phyloP scores from a whole-genome alignment of 352 stramenopile species.

The Globisporangium sylvaticum region DNA sequence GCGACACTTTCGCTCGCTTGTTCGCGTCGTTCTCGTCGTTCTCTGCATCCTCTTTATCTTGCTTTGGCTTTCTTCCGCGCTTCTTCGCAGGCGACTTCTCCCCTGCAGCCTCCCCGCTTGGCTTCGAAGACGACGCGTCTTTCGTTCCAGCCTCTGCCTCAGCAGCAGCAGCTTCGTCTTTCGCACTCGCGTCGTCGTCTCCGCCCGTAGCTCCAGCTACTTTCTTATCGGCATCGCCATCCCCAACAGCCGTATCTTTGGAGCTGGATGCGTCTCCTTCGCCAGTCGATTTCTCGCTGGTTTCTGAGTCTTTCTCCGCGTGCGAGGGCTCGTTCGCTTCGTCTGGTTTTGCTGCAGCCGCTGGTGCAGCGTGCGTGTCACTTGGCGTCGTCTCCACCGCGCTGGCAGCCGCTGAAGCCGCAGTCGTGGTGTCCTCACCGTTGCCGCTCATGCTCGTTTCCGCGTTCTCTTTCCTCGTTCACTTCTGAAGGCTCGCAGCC shows the following conservation, averaged over 20 bases:
- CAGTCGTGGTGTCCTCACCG: background rate
- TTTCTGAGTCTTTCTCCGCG: background rate
- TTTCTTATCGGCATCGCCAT: background rate
- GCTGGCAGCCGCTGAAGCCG: background rate
- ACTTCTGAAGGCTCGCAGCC: background rate
- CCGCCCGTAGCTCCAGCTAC: background rate
- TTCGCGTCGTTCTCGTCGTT: conserved; percentile 4
- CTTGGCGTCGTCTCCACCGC: background rate
- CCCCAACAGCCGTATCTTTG: conserved; percentile 7
- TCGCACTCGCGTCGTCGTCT: background rate
- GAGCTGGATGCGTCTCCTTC: conserved; percentile 2
- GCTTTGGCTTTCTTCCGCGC: conserved; percentile 21
- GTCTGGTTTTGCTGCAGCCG: background rate
- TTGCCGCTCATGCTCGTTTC: conserved; percentile 10
- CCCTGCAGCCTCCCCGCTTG: conserved; percentile 7
- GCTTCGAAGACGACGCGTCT: background rate
- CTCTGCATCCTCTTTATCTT: conserved; percentile 6
- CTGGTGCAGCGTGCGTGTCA: background rate
- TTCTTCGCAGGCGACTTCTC: conserved; percentile 23
- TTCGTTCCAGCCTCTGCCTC: background rate
- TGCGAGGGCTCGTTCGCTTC: conserved; percentile 1
- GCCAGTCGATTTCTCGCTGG: conserved; percentile 2
- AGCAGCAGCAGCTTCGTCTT: background rate
- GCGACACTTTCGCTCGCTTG: conserved; percentile 7
- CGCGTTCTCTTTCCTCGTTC: background rate